Conservation (phyloP, 768 basidiomycete genomes). For the Psilocybe tampanensis region DNA sequence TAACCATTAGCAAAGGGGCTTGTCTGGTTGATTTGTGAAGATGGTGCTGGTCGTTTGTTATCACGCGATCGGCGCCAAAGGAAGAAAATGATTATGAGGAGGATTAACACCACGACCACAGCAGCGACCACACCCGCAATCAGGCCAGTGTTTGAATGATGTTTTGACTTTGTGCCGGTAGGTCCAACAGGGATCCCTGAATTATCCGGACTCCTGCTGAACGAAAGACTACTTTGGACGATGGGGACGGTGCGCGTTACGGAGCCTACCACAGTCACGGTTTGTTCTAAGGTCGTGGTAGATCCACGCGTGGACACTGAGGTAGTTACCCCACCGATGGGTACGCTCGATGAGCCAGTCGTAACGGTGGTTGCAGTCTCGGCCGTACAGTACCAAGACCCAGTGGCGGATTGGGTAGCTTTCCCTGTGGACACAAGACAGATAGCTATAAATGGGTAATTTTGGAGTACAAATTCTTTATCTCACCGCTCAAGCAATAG, state of each 20-base stretch:
- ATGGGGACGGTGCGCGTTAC: neutral
- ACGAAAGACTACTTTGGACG: neutral
- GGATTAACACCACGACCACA: neutral
- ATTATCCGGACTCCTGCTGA: neutral
- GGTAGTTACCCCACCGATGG: neutral
- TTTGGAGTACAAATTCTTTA: neutral
- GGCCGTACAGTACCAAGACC: neutral
- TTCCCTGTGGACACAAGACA: neutral
- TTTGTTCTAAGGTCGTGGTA: neutral
- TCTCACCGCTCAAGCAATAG: conserved; percentile 16
- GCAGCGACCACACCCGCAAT: neutral
- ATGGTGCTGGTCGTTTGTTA: neutral
- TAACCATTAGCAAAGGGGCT: neutral
- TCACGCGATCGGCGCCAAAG: neutral
- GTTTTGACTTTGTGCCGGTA: neutral
- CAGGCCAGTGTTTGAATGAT: neutral
- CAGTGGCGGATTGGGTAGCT: neutral
- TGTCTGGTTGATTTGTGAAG: neutral
- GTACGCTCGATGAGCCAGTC: neutral
- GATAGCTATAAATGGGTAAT: neutral
- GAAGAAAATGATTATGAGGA: neutral
- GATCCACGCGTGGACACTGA: neutral
- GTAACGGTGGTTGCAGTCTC: neutral
- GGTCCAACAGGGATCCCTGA: neutral
- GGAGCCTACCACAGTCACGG: neutral